Base-by-base conservation (phyloP, 2,329 filamentous ascomycete genomes). In the Penicillium nordicum region DNA sequence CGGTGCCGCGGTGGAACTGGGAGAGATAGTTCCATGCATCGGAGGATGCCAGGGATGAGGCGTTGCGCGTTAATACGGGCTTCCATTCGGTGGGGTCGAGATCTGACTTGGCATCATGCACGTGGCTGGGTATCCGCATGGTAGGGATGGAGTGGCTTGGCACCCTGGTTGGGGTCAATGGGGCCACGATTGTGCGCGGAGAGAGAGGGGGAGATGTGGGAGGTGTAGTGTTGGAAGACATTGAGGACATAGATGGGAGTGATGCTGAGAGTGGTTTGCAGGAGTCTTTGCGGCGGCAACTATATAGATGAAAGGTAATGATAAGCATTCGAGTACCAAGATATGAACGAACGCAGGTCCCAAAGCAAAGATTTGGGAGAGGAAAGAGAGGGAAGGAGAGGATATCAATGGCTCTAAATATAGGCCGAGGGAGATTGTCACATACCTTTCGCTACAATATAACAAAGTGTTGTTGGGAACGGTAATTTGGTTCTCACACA, bases 401-500 rank as follows among this genome's bases (percentile, higher is more conserved):
- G 25, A n/a, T 10, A 49, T 25, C 29, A 29, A 44, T 32, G 41
- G 32, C 18, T 21, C 25, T 51, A 45, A 16, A 52, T 55, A 52
- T 41, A 52, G 48, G 16, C 12, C 21, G 9, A 10, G 29, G 25
- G 25, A 27, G 5, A 32, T 34, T 27, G n/a, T 10, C 46, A 69
- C 77, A 68, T 78, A 86, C 84, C 80, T 80, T 76, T 86, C 83
- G 50, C 83, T 86, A 74, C 84, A 87, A 69, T 87, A 87, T 43
- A 87, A 76, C 40, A 85, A 78, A 16, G 78, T 79, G 67, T 83
- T 82, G 69, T 81, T 80, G 16, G 84, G 84, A 32, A 81, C 79
- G 51, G 83, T 80, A 65, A 87, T 87, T 73, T 87, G 84, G 70
- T 80, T 85, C 70, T 87, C 84, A 71, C 84, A 87, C 67, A 81